Evolutionary conservation across 2,329 filamentous ascomycete species (phyloP).

Genomic region (Fusarium aywerte): DNA sequence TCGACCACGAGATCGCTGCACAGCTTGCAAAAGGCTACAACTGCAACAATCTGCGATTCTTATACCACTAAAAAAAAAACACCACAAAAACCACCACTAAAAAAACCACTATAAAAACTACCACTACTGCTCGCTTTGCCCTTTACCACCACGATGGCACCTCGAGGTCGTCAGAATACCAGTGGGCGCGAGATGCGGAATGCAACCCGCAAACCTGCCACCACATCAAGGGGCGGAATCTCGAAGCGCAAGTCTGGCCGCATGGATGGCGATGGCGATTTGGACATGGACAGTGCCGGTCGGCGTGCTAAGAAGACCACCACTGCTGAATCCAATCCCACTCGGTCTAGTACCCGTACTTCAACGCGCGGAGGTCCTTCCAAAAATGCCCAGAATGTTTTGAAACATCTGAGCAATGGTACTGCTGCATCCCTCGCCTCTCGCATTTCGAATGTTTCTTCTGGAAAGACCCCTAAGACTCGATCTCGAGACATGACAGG

Average conservation of each 20-base stretch:
- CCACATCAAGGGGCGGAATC: conserved; percentile 59
- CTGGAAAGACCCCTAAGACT: conserved; percentile 41
- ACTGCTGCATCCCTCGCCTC: conserved; percentile 50
- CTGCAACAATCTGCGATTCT: conserved; percentile 11
- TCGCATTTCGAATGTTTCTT: conserved; percentile 49
- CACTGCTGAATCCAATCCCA: conserved; percentile 42
- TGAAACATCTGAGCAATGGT: conserved; percentile 55
- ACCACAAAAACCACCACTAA: conserved; percentile 1
- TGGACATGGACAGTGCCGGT: conserved; percentile 64
- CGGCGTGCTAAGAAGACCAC: conserved; percentile 51
- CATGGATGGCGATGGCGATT: conserved; percentile 67
- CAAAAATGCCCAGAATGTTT: conserved; percentile 56
- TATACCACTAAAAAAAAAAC: conserved; percentile 5
- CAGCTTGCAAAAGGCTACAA: background rate
- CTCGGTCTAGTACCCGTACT: conserved; percentile 46
- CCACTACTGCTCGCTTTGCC: background rate
- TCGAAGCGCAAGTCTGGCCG: conserved; percentile 58
- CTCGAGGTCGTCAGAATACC: conserved; percentile 48
- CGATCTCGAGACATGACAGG: conserved; percentile 39
- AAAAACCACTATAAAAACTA: conserved; percentile 5
- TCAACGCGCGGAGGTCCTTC: conserved; percentile 49
- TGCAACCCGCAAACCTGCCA: conserved; percentile 45
- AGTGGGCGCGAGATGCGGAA: conserved; percentile 49
- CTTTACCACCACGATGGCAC: conserved; percentile 48
- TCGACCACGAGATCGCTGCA: conserved; percentile 2